A percentile compares a stretch with the other conserved stretches of the same genome.
Evolutionary conservation across 2,329 filamentous ascomycete genomes (phyloP).

Genomic region (Monosporascus sp.): DNA sequence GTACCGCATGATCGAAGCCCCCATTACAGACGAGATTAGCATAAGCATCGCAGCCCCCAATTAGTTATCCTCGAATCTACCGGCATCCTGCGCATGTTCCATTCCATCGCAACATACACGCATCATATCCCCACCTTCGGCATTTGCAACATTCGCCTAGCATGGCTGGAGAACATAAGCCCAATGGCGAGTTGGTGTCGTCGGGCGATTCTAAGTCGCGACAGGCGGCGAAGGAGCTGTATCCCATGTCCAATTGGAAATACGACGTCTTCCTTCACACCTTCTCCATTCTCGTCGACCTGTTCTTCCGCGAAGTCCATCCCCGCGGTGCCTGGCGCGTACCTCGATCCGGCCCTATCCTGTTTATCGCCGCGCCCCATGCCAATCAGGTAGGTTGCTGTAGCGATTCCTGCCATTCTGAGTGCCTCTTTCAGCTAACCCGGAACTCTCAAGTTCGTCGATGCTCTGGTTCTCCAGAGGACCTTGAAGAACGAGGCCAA

Average conservation of each 20-base stretch:
- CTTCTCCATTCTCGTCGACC: slow-evolving; percentile 79
- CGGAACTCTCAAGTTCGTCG: slow-evolving; percentile 66
- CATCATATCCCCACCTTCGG: background rate
- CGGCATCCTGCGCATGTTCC: background rate
- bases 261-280: slow-evolving; percentile 75
- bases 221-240: slow-evolving; percentile 46
- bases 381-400: slow-evolving; percentile 72
- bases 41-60: background rate
- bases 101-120: slow-evolving; percentile 32
- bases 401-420: background rate
- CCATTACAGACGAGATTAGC: background rate
- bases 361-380: slow-evolving; percentile 95
- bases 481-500: slow-evolving; percentile 81
- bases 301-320: slow-evolving; percentile 98
- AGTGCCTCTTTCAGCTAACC: background rate
- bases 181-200: slow-evolving; percentile 11
- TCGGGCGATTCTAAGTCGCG: slow-evolving; percentile 12
- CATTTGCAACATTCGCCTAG: background rate
- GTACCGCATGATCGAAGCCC: background rate
- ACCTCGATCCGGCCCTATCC: slow-evolving; percentile 78
- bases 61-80: background rate
- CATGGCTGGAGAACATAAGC: slow-evolving; percentile 18
- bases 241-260: slow-evolving; percentile 66
- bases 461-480: slow-evolving; percentile 88
- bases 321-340: slow-evolving; percentile 94